Evolutionary conservation across 2,329 filamentous ascomycete genomes (phyloP).

Genomic region (Diplodia mutila): DNA sequence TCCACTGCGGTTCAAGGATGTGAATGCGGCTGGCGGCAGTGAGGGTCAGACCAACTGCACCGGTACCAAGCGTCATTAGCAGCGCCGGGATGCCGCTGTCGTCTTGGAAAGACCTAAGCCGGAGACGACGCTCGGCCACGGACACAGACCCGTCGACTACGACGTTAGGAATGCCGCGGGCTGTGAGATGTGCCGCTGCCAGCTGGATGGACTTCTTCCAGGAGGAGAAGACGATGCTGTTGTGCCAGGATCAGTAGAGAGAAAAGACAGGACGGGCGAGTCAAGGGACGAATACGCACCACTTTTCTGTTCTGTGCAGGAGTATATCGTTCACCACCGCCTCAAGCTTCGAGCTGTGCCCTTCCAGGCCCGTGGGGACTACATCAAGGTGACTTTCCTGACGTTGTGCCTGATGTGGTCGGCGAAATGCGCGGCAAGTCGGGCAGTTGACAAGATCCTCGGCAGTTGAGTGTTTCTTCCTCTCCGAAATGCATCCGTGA

Average conservation of each 20-base stretch:
- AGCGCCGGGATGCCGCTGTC: conserved; percentile 30
- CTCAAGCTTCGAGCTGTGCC: background rate
- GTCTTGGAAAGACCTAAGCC: conserved; percentile 29
- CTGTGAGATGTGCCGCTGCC: background rate
- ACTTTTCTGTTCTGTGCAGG: background rate
- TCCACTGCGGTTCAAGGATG: conserved; percentile 38
- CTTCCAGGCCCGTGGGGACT: background rate
- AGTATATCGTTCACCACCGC: background rate
- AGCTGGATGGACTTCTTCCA: background rate
- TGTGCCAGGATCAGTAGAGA: no score
- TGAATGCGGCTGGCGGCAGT: conserved; percentile 30
- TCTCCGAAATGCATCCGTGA: background rate
- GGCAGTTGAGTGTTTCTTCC: background rate
- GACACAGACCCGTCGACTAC: no score
- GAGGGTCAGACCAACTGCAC: conserved; percentile 31
- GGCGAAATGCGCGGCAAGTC: background rate
- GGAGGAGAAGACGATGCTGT: background rate
- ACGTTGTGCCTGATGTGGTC: background rate
- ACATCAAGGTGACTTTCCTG: no score
- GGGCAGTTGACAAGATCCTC: background rate
- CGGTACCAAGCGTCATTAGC: conserved; percentile 34
- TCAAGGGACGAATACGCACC: background rate
- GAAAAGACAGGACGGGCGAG: no score
- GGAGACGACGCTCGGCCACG: no score
- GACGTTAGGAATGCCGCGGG: background rate